Conservation (phyloP, 1,284 basidiomycete genomes). For the Moniliella sp. region DNA sequence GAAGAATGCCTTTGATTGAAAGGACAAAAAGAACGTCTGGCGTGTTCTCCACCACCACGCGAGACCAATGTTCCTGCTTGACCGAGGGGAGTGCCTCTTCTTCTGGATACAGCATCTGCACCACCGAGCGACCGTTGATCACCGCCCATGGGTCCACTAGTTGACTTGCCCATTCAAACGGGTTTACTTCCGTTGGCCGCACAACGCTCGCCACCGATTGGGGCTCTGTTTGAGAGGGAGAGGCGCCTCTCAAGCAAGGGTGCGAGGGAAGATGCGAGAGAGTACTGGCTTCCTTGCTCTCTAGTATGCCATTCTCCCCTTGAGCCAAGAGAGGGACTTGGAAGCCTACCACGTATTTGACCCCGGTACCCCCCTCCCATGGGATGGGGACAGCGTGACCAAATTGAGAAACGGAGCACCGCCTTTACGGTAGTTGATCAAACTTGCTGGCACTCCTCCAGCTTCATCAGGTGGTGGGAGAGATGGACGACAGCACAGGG, state of each 20-base stretch:
- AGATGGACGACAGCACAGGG: conserved; percentile 46
- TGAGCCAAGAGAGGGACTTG: conserved; percentile 54
- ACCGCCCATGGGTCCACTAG: too few relatives aligned
- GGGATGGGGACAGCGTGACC: conserved; percentile 29
- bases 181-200: too few relatives aligned
- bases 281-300: conserved; percentile 16
- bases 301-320: conserved; percentile 61
- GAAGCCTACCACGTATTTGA: conserved; percentile 74
- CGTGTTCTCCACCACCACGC: conserved; percentile 18
- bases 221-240: too few relatives aligned
- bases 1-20: conserved; percentile 75
- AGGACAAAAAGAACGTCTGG: conserved; percentile 66
- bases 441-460: conserved; percentile 47
- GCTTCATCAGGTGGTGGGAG: conserved; percentile 9
- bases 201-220: too few relatives aligned
- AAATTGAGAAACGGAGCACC: conserved; percentile 50
- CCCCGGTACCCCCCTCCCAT: conserved; percentile 10
- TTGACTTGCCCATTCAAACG: conserved; percentile 10
- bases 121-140: too few relatives aligned
- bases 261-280: background rate
- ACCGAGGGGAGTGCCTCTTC: conserved; percentile 3
- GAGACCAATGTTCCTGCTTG: conserved; percentile 14
- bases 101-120: conserved; percentile 4
- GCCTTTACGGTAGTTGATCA: conserved; percentile 70
- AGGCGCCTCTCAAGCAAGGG: too few relatives aligned